Evolutionary conservation across 345 rosid species (phyloP).

Genomic region (Eucalyptus lansdowneana): DNA sequence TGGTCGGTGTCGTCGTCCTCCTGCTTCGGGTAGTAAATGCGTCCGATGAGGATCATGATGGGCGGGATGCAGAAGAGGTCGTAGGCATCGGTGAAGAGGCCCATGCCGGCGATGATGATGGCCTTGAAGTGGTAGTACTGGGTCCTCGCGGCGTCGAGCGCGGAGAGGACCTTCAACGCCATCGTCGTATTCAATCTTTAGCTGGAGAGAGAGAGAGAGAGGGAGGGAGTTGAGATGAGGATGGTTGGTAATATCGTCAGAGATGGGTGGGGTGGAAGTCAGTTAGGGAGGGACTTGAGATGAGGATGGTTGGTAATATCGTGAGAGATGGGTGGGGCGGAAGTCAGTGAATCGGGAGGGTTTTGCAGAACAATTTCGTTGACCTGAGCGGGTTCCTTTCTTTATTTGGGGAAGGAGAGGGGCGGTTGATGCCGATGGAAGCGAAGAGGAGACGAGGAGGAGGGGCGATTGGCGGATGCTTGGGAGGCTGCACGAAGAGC

Average conservation of each 20-base stretch:
- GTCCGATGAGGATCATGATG: slow-evolving; percentile 13
- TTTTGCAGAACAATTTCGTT: background rate
- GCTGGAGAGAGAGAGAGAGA: background rate
- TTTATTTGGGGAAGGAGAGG: background rate
- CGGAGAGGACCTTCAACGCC: slow-evolving; percentile 28
- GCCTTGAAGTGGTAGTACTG: slow-evolving; percentile 50
- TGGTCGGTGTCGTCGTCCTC: rapidly evolving
- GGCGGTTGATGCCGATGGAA: background rate
- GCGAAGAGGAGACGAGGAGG: background rate
- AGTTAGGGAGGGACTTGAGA: background rate
- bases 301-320: background rate
- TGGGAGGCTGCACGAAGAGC: background rate
- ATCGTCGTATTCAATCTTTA: background rate
- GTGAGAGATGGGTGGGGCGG: background rate
- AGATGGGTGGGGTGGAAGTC: background rate
- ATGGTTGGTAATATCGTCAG: background rate
- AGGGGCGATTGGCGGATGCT: background rate
- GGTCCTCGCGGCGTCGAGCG: slow-evolving; percentile 30
- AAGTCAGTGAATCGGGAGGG: background rate
- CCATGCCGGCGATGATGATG: slow-evolving; percentile 45
- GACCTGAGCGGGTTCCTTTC: background rate
- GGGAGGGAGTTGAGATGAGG: background rate
- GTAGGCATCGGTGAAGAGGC: slow-evolving; percentile 46
- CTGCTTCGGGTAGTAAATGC: slow-evolving; percentile 8
- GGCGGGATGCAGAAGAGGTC: slow-evolving; percentile 49